phyloP scores from a whole-genome alignment of 352 stramenopile species.

The Phytophthora palmivora region DNA sequence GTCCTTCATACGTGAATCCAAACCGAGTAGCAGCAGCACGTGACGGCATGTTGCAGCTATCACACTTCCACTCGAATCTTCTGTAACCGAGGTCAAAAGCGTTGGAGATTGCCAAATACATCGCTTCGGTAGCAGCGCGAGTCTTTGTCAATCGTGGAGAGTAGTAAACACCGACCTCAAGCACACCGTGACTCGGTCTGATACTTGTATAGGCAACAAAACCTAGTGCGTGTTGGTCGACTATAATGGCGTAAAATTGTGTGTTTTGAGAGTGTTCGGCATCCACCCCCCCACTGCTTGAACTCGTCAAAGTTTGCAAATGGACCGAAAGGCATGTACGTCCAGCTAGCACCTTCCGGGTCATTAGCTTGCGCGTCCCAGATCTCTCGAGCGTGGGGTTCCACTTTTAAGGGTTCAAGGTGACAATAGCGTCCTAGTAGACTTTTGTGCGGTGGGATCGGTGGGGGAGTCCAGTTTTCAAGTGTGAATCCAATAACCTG shows the following conservation, averaged over 20 bases:
- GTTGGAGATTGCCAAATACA: constrained; percentile 18
- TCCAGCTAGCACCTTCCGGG: constrained; percentile 12
- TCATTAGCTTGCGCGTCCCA: constrained; percentile 20
- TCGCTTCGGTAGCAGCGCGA: constrained; percentile 14
- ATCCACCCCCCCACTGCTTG: constrained; percentile 9
- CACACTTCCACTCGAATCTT: constrained; percentile 26
- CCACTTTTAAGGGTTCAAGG: constrained; percentile 19
- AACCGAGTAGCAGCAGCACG: constrained; percentile 10
- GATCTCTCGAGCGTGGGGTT: constrained; percentile 18
- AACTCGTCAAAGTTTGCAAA: constrained; percentile 19
- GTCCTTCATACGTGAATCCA: constrained; percentile 26
- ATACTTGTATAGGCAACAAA: constrained; percentile 28
- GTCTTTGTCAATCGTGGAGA: constrained; percentile 17
- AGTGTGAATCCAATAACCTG: constrained; percentile 17
- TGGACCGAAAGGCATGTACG: constrained; percentile 26
- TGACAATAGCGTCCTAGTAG: constrained; percentile 26
- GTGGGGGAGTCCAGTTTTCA: constrained; percentile 13
- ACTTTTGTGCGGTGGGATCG: constrained; percentile 6
- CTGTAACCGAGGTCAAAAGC: constrained; percentile 31
- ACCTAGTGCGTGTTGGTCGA: constrained; percentile 11
- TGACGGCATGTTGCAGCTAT: constrained; percentile 25
- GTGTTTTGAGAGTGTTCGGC: constrained; percentile 8
- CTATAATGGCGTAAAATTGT: constrained; percentile 24
- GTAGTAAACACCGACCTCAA: constrained; percentile 26
- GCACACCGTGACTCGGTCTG: constrained; percentile 12